A percentile compares a stretch with the other conserved stretches of the same genome.
Conservation (phyloP, 1,139 yeast species). For the Hyphopichia pseudoburtonii region DNA sequence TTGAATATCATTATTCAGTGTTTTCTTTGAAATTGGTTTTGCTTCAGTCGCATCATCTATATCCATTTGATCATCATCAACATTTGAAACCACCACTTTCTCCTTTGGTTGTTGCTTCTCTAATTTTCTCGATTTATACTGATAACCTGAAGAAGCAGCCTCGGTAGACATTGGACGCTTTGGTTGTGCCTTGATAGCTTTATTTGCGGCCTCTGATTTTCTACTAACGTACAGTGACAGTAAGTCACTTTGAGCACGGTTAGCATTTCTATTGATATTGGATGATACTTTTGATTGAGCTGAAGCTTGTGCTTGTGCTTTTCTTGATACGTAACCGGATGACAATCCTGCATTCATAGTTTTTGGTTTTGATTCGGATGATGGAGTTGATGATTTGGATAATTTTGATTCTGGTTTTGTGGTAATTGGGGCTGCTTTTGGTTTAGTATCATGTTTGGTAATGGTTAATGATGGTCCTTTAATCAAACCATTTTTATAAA, state of each 20-base stretch:
- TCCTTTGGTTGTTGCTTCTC: constrained; percentile 34
- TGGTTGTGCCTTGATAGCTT: constrained; percentile 3
- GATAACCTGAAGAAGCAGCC: constrained; percentile 20
- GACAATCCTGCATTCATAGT: constrained; percentile 6
- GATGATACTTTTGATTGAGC: constrained; percentile 2
- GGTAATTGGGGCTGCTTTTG: background rate
- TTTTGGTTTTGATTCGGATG: constrained; percentile 1
- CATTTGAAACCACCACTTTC: constrained; percentile 33
- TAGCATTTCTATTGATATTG: constrained; percentile 8
- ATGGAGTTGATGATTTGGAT: background rate
- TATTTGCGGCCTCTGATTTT: constrained; percentile 15
- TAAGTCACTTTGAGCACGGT: constrained; percentile 3
- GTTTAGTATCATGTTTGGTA: constrained; percentile 5
- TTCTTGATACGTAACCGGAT: constrained; percentile 11
- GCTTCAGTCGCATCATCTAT: constrained; percentile 8
- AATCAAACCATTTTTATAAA: constrained; percentile 32
- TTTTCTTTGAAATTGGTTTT: constrained; percentile 6
- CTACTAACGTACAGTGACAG: constrained; percentile 22
- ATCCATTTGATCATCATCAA: constrained; percentile 16
- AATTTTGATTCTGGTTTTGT: background rate
- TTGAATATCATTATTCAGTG: constrained; percentile 10
- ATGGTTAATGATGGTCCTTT: constrained; percentile 30
- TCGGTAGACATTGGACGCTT: constrained; percentile 13
- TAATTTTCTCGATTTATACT: constrained; percentile 40
- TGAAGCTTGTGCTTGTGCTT: constrained; percentile 3